These are phyloP conservation scores for Aureobasidium sp. DNA, from an alignment of 2,329 filamentous ascomycete genomes.

Conservation along the genomic window DNA sequence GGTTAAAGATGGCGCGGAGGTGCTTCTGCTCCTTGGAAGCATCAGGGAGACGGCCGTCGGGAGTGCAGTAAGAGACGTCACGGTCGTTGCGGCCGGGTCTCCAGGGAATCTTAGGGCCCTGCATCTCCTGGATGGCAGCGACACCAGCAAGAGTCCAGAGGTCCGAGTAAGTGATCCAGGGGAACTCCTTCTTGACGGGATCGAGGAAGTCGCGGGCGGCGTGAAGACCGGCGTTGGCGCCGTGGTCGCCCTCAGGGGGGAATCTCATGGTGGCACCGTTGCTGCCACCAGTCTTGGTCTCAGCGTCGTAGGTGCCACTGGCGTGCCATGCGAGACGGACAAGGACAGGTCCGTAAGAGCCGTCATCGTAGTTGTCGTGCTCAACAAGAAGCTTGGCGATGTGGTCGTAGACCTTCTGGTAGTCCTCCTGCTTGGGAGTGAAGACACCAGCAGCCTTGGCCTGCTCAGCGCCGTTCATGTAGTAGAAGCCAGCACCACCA, in stretches of 20 bases:
- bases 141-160: constrained; percentile 91
- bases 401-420: constrained; percentile 90
- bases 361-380: constrained; percentile 92
- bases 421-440: constrained; percentile 74
- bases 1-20: constrained; percentile 84
- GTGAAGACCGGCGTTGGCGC: constrained; percentile 86
- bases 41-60: constrained; percentile 85
- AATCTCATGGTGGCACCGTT: constrained; percentile 98
- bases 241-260: constrained; percentile 78
- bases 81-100: constrained; percentile 76
- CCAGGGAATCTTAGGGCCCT: constrained; percentile 81
- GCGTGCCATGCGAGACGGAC: constrained; percentile 90
- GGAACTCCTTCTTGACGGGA: constrained; percentile 81
- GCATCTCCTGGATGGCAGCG: constrained; percentile 87
- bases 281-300: constrained; percentile 81
- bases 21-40: constrained; percentile 71
- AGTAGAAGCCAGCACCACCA: constrained; percentile 61
- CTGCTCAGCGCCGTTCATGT: constrained; percentile 45
- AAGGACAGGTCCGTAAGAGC: constrained; percentile 88
- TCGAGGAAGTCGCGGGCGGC: constrained; percentile 86
- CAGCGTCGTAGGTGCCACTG: constrained; percentile 84
- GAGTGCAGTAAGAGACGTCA: constrained; percentile 79
- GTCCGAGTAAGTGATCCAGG: constrained; percentile 95
- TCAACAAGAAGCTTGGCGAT: constrained; percentile 75
- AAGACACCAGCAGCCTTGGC: constrained; percentile 42